Evolutionary conservation across 805 yeast species (phyloP).

Genomic region (Kodamaea sagamina): DNA sequence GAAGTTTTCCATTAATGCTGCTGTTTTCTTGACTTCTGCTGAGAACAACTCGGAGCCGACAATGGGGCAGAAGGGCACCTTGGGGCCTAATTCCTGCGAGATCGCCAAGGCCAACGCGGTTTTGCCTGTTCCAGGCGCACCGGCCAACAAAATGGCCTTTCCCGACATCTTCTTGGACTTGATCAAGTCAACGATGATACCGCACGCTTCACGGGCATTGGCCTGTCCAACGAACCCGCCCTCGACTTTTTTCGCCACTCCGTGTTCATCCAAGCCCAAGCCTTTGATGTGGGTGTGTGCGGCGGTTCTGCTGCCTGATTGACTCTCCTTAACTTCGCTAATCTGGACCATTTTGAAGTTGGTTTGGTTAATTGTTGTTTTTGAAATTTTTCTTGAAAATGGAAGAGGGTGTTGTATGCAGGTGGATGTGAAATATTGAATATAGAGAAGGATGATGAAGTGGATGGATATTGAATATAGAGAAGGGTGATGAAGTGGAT

Average conservation of each 20-base stretch:
- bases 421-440: neutral
- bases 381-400: neutral
- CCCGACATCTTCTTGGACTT: conserved; percentile 93
- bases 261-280: conserved; percentile 87
- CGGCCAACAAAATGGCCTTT: conserved; percentile 92
- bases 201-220: conserved; percentile 87
- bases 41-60: conserved; percentile 93
- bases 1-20: conserved; percentile 93
- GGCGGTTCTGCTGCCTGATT: conserved; percentile 70
- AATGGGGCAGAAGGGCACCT: conserved; percentile 96
- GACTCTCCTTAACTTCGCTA: conserved; percentile 67
- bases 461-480: neutral
- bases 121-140: conserved; percentile 98
- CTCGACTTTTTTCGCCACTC: conserved; percentile 78
- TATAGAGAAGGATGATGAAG: neutral
- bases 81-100: conserved; percentile 94
- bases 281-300: conserved; percentile 98
- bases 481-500: too few species aligned
- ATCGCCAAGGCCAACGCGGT: conserved; percentile 96
- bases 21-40: conserved; percentile 97
- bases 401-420: neutral
- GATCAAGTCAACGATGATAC: conserved; percentile 90
- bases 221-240: conserved; percentile 87
- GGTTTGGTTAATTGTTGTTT: conserved; percentile 6
- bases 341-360: conserved; percentile 63